Evolutionary conservation across 2,329 filamentous ascomycete species (phyloP).

Genomic region (Pseudogymnoascus sp.): DNA sequence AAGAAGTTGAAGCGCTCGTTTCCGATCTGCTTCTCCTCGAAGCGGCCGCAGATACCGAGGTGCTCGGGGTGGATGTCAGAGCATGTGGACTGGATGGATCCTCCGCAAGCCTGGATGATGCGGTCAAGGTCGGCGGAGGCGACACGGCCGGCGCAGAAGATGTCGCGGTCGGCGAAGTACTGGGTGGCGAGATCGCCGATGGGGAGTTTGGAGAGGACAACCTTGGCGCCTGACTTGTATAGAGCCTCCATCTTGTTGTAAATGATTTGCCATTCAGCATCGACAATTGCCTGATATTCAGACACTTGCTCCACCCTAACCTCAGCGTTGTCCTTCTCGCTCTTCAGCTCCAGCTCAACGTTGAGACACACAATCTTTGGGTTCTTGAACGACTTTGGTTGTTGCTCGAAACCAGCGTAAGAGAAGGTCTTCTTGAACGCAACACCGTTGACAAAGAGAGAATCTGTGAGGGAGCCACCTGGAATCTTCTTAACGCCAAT

Average conservation of each 20-base stretch:
- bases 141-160: constrained; percentile 96
- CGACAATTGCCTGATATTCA: constrained; percentile 98
- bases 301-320: constrained; percentile 96
- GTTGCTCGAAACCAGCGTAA: constrained; percentile 98
- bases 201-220: constrained; percentile 92
- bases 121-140: constrained; percentile 88
- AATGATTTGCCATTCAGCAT: constrained; percentile 99
- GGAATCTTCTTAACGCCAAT: constrained; percentile 98
- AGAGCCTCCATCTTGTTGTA: constrained; percentile 98
- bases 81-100: constrained; percentile 89
- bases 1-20: constrained; percentile 98
- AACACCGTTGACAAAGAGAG: constrained; percentile 93
- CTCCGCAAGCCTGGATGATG: constrained; percentile 88
- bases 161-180: constrained; percentile 93
- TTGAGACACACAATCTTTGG: constrained; percentile 97
- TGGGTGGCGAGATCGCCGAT: constrained; percentile 97
- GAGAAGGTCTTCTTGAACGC: constrained; percentile 99
- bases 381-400: constrained; percentile 89
- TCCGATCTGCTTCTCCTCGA: constrained; percentile 95
- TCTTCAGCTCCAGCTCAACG: constrained; percentile 96
- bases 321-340: constrained; percentile 98
- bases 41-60: constrained; percentile 79
- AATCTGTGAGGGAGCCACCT: constrained; percentile 90
- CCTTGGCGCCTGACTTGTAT: constrained; percentile 89
- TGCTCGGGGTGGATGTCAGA: constrained; percentile 86